Percentiles rank a stretch among this genome's conserved stretches.
Evolutionary conservation across 371 early-diverging fungal genomes (phyloP).

Genomic region (Mortierella sp.): DNA sequence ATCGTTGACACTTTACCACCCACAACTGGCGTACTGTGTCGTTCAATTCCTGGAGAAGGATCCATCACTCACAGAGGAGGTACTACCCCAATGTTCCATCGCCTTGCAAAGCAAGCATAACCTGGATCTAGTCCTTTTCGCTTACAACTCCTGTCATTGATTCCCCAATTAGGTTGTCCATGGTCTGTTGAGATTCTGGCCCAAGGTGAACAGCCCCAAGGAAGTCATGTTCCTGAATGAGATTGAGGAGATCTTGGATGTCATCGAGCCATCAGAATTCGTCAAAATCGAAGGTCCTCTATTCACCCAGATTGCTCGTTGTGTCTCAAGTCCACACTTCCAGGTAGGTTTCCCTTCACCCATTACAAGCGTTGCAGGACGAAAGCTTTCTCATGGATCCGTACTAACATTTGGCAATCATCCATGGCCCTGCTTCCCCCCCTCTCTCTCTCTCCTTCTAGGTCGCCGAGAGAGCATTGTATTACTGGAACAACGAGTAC

Average conservation of each 20-base stretch:
- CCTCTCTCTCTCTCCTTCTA: constrained; percentile 28
- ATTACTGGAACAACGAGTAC: constrained; percentile 97
- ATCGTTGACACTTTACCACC: constrained; percentile 89
- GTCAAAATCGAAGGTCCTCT: constrained; percentile 86
- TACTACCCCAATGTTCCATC: constrained; percentile 48
- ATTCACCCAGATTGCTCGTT: constrained; percentile 89
- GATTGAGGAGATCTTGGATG: constrained; percentile 95
- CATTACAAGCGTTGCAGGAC: no score
- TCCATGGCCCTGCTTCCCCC: no score
- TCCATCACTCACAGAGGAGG: constrained; percentile 87
- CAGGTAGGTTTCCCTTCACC: constrained; percentile 79
- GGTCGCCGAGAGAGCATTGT: constrained; percentile 96
- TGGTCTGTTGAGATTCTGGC: constrained; percentile 94
- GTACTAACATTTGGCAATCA: not conserved
- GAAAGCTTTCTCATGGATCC: not conserved
- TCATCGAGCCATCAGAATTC: constrained; percentile 90
- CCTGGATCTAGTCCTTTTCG: no score
- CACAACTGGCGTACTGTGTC: constrained; percentile 96
- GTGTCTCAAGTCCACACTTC: constrained; percentile 95
- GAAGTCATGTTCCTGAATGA: constrained; percentile 98
- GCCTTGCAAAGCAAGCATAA: no score
- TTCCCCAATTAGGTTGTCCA: constrained; percentile 73
- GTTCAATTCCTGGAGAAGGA: constrained; percentile 98
- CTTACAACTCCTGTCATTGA: not conserved
- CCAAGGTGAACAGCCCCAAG: constrained; percentile 97